Percentiles rank a stretch among this genome's conserved stretches.
phyloP scores from a whole-genome alignment of 2,329 filamentous ascomycete species.

The Alternaria sp. region DNA sequence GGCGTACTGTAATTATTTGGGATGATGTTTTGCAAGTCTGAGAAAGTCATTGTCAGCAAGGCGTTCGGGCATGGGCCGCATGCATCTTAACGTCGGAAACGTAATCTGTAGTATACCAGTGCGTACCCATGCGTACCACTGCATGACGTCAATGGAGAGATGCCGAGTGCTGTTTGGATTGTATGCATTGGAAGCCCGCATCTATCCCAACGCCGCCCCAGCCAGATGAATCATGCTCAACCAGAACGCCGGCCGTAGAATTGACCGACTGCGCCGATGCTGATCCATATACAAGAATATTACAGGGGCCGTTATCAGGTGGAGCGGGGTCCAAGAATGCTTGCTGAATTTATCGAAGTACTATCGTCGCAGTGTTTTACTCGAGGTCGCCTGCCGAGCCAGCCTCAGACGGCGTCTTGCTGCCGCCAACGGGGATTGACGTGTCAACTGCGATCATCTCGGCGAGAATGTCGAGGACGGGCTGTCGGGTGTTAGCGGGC shows the following conservation, averaged over 20 bases:
- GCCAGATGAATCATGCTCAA: constrained; percentile 23
- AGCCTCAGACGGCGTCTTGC: constrained; percentile 45
- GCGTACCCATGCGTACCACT: constrained; percentile 19
- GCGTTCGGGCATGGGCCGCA: constrained; percentile 43
- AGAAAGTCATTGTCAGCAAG: constrained; percentile 46
- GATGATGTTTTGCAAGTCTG: constrained; percentile 27
- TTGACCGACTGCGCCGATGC: constrained; percentile 25
- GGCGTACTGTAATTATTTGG: constrained; percentile 47
- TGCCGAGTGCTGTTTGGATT: constrained; percentile 15
- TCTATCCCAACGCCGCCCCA: constrained; percentile 27
- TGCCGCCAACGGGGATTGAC: constrained; percentile 53
- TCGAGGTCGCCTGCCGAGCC: constrained; percentile 45
- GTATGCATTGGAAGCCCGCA: constrained; percentile 27
- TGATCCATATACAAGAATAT: constrained; percentile 47
- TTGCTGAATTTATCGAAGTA: constrained; percentile 17
- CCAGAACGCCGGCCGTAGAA: constrained; percentile 36
- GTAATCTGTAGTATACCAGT: constrained; percentile 46
- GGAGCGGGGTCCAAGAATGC: constrained; percentile 22
- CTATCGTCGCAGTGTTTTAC: constrained; percentile 21
- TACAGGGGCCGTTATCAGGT: constrained; percentile 35
- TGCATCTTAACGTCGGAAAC: constrained; percentile 17
- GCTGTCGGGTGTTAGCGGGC: constrained; percentile 56
- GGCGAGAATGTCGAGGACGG: constrained; percentile 92
- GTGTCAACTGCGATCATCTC: constrained; percentile 97
- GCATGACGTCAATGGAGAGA: constrained; percentile 28